phyloP scores from a whole-genome alignment of 1,139 yeast genomes.

The Pichia sp. region DNA sequence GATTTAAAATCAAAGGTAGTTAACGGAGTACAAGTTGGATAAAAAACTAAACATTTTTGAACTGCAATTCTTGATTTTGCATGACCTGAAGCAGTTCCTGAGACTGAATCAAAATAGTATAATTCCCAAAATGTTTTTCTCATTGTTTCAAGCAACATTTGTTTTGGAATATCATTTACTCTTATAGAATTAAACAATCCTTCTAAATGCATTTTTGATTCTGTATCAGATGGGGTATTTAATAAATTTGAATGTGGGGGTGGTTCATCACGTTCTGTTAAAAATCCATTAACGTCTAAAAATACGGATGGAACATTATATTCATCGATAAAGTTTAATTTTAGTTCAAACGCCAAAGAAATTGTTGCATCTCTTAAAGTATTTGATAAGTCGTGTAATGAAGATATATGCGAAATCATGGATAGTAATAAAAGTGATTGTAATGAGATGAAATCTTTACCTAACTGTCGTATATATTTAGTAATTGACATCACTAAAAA shows the following conservation, averaged over 20 bases:
- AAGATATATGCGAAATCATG: slow-evolving; percentile 41
- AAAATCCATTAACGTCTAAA: slow-evolving; percentile 30
- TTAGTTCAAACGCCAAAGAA: slow-evolving; percentile 32
- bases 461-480: slow-evolving; percentile 33
- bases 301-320: slow-evolving; percentile 21
- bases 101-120: slow-evolving; percentile 42
- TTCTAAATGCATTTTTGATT: slow-evolving; percentile 12
- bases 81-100: slow-evolving; percentile 48
- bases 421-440: slow-evolving; percentile 36
- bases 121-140: slow-evolving; percentile 45
- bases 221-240: slow-evolving; percentile 20
- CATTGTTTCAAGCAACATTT: slow-evolving; percentile 31
- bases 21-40: slow-evolving; percentile 34
- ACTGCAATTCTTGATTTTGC: slow-evolving; percentile 37
- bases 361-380: slow-evolving; percentile 37
- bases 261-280: slow-evolving; percentile 17
- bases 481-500: slow-evolving; percentile 34
- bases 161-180: slow-evolving; percentile 25
- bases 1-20: slow-evolving; percentile 40
- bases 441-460: slow-evolving; percentile 38
- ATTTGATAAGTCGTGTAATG: slow-evolving; percentile 39
- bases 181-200: slow-evolving; percentile 27
- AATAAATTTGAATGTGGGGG: neutral
- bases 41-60: slow-evolving; percentile 31
- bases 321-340: slow-evolving; percentile 34